Base-by-base conservation (phyloP, 106 monocot species). In the Gastrodia elata region DNA sequence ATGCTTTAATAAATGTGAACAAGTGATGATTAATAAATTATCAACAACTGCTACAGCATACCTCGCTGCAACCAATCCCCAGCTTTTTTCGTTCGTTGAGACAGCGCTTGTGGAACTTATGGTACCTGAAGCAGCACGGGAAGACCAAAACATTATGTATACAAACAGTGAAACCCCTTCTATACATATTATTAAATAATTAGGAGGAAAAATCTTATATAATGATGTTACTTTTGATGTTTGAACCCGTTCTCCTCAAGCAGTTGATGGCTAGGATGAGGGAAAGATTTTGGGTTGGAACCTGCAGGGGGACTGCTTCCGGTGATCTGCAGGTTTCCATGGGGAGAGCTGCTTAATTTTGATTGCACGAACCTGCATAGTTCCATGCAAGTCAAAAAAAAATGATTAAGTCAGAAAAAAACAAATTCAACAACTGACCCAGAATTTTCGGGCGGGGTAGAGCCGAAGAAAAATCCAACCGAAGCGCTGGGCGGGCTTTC, bases 31-130 rank as follows among this genome's bases (percentile, higher is more conserved):
- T 33, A 61, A 14, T 2, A 30, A 61, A 30, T 30, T 52, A 46
- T 46, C 44, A 44, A 44, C 1, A 44, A 44, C 44, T 14, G 16
- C 44, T 1, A 44, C 10, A 44, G 2, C 8, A 0, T 81, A 93
- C 93, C 98, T 98, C 90, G 73, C 93, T 93, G 79, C 83, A 83
- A 43, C 98, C 98, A 77, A 87, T 84, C 64, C 93, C 97, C 77
- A 86, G 75, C 68, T 75, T 93, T 82, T 97, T 97, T 28, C 97
- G 84, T 16, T 93, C 90, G 74, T 49, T 82, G 68, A 97, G 81
- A 77, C 97, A 97, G n/a, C 90, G 87, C 33, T 90, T 93, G 72
- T 84, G 83, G 64, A 82, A 97, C 78, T 97, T 97, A 65, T 83
- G 49, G 67, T 93, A 97, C 86, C 97, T 97, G n/a, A n/a, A n/a